Percentiles rank a stretch among this genome's conserved stretches.
Evolutionary conservation across 768 basidiomycete species (phyloP).

Genomic region (Rubroboletus satanas): DNA sequence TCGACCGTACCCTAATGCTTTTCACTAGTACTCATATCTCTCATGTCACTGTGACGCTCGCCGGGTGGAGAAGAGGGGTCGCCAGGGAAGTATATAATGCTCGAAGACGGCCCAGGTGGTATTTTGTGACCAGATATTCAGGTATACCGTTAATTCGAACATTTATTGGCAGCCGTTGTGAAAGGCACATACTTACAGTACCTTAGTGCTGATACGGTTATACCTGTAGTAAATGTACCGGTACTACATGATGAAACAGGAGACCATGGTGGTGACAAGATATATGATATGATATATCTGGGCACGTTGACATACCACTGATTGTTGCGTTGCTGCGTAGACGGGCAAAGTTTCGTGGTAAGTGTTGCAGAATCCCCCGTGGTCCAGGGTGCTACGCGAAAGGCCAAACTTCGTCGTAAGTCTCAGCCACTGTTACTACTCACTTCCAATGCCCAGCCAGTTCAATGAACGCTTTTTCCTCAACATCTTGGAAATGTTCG

Average conservation of each 20-base stretch:
- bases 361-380: neutral
- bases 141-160: too few relatives aligned
- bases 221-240: neutral
- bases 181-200: too few relatives aligned
- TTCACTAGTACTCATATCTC: too few relatives aligned
- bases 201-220: neutral
- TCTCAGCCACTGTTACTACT: neutral
- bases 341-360: neutral
- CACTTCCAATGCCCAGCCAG: neutral
- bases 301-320: neutral
- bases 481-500: neutral
- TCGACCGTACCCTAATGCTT: too few relatives aligned
- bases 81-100: too few relatives aligned
- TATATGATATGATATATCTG: neutral
- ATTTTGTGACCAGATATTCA: too few relatives aligned
- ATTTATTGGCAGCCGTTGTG: too few relatives aligned
- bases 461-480: neutral
- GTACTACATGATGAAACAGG: neutral
- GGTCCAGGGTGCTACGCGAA: neutral
- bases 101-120: too few relatives aligned
- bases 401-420: too few relatives aligned
- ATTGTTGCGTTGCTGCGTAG: neutral
- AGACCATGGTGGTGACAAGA: neutral
- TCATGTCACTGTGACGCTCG: too few relatives aligned
- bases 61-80: too few relatives aligned